Base-by-base conservation (phyloP, 1,284 basidiomycete species). In the Fomitopsis betulina region DNA sequence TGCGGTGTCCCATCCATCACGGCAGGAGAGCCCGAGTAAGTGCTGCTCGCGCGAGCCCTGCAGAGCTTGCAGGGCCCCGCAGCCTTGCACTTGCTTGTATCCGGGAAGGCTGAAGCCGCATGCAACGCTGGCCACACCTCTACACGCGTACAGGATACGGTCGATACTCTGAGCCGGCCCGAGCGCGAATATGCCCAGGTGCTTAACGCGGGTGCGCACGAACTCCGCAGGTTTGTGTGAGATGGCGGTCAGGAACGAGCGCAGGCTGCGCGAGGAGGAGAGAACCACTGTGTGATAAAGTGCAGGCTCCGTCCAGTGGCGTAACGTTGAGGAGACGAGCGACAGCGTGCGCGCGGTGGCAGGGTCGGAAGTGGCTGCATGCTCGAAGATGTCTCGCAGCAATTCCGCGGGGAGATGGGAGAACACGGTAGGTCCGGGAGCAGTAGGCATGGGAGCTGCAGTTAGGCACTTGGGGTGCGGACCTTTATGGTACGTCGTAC, bases 201-300 rank as follows among this genome's bases (percentile, higher is more conserved):
- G 69, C 50, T 66, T 65, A 38, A 73, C 67, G 59, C 59, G 66
- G 9, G 60, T 56, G 58, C 61, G 56, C 27, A 67, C 60, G 61
- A 72, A 69, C 30, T 58, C 58, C 35, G 67, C 37, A 15, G 70
- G 65, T 56, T 70, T 71, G 62, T 63, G 56, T 9, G 68, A 54
- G 37, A 76, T 62, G 19, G 72, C 67, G 40, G 68, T 39, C 21
- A 71, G 59, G 63, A 77, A 78, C 0, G 71, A 60, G 33, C 64
- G 62, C 55, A 77, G 66, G 9, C 67, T 58, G 50, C 66, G 69
- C 4, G 74, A 58, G 43, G 73, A 70, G 35, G 69, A 66, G 42
- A 78, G 73, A 45, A 72, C 62, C 57, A 78, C 74, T 43, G 75
- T 76, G 59, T 71, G 63, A 63, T 75, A 77, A 37, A 79, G 68